phyloP scores from a whole-genome alignment of 2,329 filamentous ascomycete genomes.

The Sporothrix sp. region DNA sequence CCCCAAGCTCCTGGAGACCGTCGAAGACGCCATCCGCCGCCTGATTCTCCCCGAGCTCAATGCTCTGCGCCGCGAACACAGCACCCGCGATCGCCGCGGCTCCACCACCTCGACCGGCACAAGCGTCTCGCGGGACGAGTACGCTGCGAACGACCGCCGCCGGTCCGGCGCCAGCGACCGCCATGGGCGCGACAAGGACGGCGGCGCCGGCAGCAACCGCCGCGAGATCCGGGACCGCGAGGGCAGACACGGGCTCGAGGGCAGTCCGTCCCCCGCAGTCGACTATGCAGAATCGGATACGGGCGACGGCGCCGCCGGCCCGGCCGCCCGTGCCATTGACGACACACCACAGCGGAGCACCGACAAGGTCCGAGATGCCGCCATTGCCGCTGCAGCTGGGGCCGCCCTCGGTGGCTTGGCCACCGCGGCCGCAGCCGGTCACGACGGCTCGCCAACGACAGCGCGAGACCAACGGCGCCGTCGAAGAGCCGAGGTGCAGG shows the following conservation, averaged over 20 bases:
- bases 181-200: conserved; percentile 22
- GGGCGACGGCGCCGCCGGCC: conserved; percentile 21
- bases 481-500: conserved; percentile 42
- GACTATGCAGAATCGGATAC: conserved; percentile 34
- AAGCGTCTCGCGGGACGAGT: conserved; percentile 45
- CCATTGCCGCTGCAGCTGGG: conserved; percentile 35
- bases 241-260: conserved; percentile 44
- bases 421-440: conserved; percentile 26
- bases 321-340: conserved; percentile 22
- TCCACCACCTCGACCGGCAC: conserved; percentile 51
- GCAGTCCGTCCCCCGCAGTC: conserved; percentile 27
- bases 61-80: conserved; percentile 82
- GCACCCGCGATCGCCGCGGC: conserved; percentile 60
- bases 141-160: conserved; percentile 46
- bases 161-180: conserved; percentile 50
- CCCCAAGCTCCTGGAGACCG: conserved; percentile 78
- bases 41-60: conserved; percentile 87
- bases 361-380: conserved; percentile 36
- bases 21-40: conserved; percentile 85
- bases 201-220: conserved; percentile 26
- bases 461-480: conserved; percentile 45
- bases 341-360: conserved; percentile 37
- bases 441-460: conserved; percentile 34
- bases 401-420: conserved; percentile 31
- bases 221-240: conserved; percentile 41